phyloP scores from a whole-genome alignment of 768 basidiomycete genomes.

The Pleurotus cornucopiae region DNA sequence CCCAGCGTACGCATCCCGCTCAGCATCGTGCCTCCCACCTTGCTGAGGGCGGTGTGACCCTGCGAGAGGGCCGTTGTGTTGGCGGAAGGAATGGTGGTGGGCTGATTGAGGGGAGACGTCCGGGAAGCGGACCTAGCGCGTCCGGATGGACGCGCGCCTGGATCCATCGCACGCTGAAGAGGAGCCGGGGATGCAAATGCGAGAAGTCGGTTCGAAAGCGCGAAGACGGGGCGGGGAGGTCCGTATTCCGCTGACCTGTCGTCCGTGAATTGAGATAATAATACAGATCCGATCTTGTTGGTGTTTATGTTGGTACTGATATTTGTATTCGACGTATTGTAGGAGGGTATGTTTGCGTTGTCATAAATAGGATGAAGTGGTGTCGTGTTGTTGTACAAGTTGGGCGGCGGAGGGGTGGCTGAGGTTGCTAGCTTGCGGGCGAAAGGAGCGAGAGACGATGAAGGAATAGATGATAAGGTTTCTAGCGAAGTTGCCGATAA shows the following conservation, averaged over 20 bases:
- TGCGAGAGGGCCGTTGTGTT: conserved; percentile 8
- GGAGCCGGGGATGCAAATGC: conserved; percentile 41
- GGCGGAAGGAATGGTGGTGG: conserved; percentile 7
- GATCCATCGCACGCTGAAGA: conserved; percentile 7
- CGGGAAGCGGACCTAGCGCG: neutral
- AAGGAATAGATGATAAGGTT: conserved; percentile 45
- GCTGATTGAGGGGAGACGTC: conserved; percentile 4
- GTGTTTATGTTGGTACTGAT: conserved; percentile 9
- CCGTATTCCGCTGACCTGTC: neutral
- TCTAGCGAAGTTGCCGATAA: conserved; percentile 52
- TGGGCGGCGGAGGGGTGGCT: conserved; percentile 12
- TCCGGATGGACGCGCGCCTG: neutral
- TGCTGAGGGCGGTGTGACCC: conserved; percentile 46
- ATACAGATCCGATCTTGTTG: conserved; percentile 28
- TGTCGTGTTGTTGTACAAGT: conserved; percentile 11
- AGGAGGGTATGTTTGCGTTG: conserved; percentile 5
- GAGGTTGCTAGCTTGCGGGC: conserved; percentile 16
- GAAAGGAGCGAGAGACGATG: conserved; percentile 42
- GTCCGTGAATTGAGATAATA: conserved; percentile 18
- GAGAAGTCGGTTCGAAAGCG: conserved; percentile 59
- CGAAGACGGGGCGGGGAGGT: conserved; percentile 49
- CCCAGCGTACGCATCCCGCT: conserved; percentile 63
- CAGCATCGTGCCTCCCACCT: conserved; percentile 57
- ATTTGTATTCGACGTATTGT: neutral
- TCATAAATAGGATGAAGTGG: conserved; percentile 11